Evolutionary conservation across 116 monocot species (phyloP).

Genomic region (Posidonia oceanica): DNA sequence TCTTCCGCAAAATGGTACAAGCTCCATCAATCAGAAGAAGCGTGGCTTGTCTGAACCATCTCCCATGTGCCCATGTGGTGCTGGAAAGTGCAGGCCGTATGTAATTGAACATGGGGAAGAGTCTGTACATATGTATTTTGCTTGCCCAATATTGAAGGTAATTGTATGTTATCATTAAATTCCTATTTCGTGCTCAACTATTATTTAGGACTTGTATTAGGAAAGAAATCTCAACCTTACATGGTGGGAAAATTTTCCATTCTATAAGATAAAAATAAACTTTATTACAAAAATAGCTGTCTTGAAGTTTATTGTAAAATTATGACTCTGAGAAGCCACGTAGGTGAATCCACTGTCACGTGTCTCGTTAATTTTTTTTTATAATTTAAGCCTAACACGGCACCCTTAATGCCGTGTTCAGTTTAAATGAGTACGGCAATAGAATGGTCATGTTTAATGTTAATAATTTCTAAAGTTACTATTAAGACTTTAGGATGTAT

Average conservation of each 20-base stretch:
- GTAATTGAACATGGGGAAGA: constrained; percentile 4
- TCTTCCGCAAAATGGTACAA: no score
- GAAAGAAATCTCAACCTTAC: background rate
- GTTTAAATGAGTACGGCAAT: no score
- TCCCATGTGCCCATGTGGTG: constrained; percentile 23
- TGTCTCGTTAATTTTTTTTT: no score
- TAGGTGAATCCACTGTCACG: no score
- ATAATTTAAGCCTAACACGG: no score
- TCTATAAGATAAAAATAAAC: background rate
- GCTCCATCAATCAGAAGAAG: background rate
- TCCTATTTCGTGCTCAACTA: background rate
- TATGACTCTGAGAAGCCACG: no score
- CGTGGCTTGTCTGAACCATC: background rate
- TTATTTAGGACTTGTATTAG: background rate
- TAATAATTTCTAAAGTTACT: no score
- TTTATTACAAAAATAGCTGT: no score
- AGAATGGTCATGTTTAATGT: no score
- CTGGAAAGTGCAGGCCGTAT: constrained; percentile 23
- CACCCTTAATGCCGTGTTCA: no score
- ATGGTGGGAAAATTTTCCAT: background rate
- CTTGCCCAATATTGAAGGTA: constrained; percentile 32
- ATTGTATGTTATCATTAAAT: background rate
- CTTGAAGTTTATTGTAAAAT: no score
- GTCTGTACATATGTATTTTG: constrained; percentile 21
- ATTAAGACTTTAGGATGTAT: no score